These are phyloP conservation scores for Ogataea siamensis DNA, from an alignment of 805 yeast species.

Conservation along the genomic window DNA sequence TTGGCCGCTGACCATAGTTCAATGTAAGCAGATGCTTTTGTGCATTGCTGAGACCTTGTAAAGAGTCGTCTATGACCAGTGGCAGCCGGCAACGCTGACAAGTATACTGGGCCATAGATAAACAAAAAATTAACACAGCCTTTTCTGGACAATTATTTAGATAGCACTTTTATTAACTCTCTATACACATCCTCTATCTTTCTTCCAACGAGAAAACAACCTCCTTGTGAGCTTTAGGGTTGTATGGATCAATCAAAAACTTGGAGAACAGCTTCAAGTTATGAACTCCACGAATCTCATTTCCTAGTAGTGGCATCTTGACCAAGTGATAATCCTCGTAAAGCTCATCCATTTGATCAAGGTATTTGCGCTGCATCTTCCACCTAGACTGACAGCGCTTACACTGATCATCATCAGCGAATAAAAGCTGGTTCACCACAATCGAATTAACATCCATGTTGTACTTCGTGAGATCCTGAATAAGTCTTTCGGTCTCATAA, in stretches of 20 bases:
- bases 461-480: slow-evolving; percentile 91
- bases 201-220: slow-evolving; percentile 56
- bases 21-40: slow-evolving; percentile 52
- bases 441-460: slow-evolving; percentile 97
- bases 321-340: slow-evolving; percentile 97
- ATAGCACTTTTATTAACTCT: neutral
- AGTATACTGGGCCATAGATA: slow-evolving; percentile 29
- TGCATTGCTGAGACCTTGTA: slow-evolving; percentile 49
- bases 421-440: slow-evolving; percentile 89
- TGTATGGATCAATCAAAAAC: slow-evolving; percentile 74
- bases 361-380: slow-evolving; percentile 93
- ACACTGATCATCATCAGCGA: slow-evolving; percentile 81
- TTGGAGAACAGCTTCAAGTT: slow-evolving; percentile 81
- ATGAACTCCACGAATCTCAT: slow-evolving; percentile 91
- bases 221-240: slow-evolving; percentile 58
- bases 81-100: slow-evolving; percentile 69
- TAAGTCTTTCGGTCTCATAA: slow-evolving; percentile 96
- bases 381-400: slow-evolving; percentile 89
- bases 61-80: slow-evolving; percentile 52
- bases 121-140: slow-evolving; percentile 4
- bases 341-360: slow-evolving; percentile 92
- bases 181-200: slow-evolving; percentile 22
- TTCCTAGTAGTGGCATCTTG: slow-evolving; percentile 91
- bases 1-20: slow-evolving; percentile 28
- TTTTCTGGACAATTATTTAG: neutral